phyloP scores from a whole-genome alignment of 2,329 filamentous ascomycete species.

The Rhynchosporium agropyri region DNA sequence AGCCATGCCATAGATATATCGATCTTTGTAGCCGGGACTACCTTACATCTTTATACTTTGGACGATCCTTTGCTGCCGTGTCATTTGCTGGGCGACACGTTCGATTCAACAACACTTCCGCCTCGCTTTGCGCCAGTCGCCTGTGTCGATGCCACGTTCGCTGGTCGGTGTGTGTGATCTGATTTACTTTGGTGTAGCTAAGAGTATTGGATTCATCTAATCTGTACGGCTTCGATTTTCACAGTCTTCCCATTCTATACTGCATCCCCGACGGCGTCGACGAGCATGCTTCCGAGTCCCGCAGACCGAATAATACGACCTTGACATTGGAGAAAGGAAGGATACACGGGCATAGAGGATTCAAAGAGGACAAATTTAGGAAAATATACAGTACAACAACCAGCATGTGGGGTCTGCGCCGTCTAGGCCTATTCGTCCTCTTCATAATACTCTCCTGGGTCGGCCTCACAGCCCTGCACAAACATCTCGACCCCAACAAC shows the following conservation, averaged over 20 bases:
- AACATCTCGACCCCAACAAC: slow-evolving; percentile 64
- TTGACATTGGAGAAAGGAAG: background rate
- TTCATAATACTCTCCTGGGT: slow-evolving; percentile 49
- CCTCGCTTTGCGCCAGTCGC: slow-evolving; percentile 2
- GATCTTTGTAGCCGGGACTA: slow-evolving; percentile 19
- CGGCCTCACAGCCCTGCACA: slow-evolving; percentile 54
- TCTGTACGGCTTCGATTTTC: background rate
- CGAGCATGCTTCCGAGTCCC: slow-evolving; percentile 19
- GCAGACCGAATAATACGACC: slow-evolving; percentile 1
- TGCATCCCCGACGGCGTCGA: slow-evolving; percentile 21
- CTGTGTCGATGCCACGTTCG: slow-evolving; percentile 25
- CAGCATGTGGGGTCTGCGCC: slow-evolving; percentile 33
- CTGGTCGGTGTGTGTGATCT: slow-evolving; percentile 13
- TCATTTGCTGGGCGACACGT: slow-evolving; percentile 4
- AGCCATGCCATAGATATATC: slow-evolving; percentile 2
- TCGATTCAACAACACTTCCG: background rate
- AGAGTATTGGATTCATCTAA: background rate
- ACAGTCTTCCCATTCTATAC: background rate
- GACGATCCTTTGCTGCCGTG: slow-evolving; percentile 6
- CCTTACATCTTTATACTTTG: slow-evolving; percentile 1
- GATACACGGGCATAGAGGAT: background rate
- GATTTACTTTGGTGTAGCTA: slow-evolving; percentile 6
- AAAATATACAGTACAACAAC: background rate
- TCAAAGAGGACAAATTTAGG: background rate
- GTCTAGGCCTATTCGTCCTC: slow-evolving; percentile 44